These are phyloP conservation scores for Scheffersomyces stambukii DNA, from an alignment of 1,139 yeast species.

Conservation along the genomic window DNA sequence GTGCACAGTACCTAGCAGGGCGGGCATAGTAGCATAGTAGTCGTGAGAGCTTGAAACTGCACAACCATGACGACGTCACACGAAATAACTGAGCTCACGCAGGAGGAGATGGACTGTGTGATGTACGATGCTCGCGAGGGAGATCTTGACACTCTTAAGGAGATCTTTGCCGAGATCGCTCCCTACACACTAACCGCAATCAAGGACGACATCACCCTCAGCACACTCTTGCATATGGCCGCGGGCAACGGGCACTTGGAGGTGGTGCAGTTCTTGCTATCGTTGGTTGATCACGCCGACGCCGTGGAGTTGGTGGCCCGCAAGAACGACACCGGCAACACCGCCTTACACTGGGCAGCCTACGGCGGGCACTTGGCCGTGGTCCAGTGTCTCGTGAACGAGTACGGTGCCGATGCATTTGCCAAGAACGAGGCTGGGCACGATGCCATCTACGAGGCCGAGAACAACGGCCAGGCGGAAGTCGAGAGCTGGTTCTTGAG, in stretches of 20 bases:
- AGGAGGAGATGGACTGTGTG: slow-evolving; percentile 80
- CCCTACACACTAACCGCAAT: slow-evolving; percentile 46
- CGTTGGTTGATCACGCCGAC: slow-evolving; percentile 41
- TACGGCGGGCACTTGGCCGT: slow-evolving; percentile 76
- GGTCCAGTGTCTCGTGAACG: slow-evolving; percentile 67
- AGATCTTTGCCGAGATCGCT: slow-evolving; percentile 62
- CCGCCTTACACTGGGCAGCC: slow-evolving; percentile 95
- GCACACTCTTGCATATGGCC: slow-evolving; percentile 90
- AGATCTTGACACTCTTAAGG: slow-evolving; percentile 69
- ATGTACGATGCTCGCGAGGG: slow-evolving; percentile 84
- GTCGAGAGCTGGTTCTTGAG: slow-evolving; percentile 70
- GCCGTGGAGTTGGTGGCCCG: slow-evolving; percentile 48
- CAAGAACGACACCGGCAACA: slow-evolving; percentile 79
- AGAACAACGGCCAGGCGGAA: slow-evolving; percentile 60
- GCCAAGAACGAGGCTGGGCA: slow-evolving; percentile 69
- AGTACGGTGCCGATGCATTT: slow-evolving; percentile 77
- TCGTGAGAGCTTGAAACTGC: neutral
- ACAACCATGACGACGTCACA: slow-evolving; percentile 1
- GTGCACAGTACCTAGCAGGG: too few relatives aligned
- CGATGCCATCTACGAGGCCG: slow-evolving; percentile 88
- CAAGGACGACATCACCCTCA: slow-evolving; percentile 58
- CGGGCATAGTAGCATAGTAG: too few relatives aligned
- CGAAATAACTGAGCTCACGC: slow-evolving; percentile 21
- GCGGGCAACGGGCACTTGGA: slow-evolving; percentile 90
- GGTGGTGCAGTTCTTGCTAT: slow-evolving; percentile 56